These are phyloP conservation scores for Colletotrichum sp. DNA, from an alignment of 2,329 filamentous ascomycete species.

Conservation along the genomic window DNA sequence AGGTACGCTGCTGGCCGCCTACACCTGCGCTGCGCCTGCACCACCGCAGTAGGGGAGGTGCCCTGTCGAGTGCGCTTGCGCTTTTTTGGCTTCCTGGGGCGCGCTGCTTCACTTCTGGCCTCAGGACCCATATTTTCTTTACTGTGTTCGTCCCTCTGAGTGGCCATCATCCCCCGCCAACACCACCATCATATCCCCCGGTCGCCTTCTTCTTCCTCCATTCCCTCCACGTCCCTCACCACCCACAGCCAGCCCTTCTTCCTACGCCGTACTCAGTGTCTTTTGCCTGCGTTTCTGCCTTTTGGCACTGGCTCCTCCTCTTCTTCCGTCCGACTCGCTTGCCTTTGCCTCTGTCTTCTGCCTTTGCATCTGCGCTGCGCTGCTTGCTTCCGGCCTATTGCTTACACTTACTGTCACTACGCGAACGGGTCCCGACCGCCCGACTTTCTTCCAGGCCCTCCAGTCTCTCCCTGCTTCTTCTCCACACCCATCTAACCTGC, in stretches of 20 bases:
- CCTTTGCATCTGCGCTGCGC: neutral
- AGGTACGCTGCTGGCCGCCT: constrained; percentile 5
- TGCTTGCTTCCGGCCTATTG: neutral
- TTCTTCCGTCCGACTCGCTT: constrained; percentile 18
- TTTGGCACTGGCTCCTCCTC: constrained; percentile 24
- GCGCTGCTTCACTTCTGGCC: constrained; percentile 27
- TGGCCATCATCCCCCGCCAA: constrained; percentile 20
- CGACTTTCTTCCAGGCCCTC: constrained; percentile 2
- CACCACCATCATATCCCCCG: neutral
- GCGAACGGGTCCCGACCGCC: constrained; percentile 10
- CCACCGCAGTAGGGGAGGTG: neutral
- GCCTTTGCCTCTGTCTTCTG: neutral
- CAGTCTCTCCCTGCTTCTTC: constrained; percentile 20
- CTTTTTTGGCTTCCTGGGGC: neutral
- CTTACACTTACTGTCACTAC: neutral
- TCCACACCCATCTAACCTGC: constrained; percentile 17
- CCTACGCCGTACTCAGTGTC: neutral
- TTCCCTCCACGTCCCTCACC: neutral
- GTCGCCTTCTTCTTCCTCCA: neutral
- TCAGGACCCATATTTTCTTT: constrained; percentile 28
- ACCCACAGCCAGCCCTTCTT: neutral
- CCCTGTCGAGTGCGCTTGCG: neutral
- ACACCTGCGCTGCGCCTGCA: neutral
- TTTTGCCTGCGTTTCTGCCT: neutral
- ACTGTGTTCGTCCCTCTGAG: constrained; percentile 11